Evolutionary conservation across 2,329 filamentous ascomycete genomes (phyloP).

Genomic region (Polytolypa hystricis): DNA sequence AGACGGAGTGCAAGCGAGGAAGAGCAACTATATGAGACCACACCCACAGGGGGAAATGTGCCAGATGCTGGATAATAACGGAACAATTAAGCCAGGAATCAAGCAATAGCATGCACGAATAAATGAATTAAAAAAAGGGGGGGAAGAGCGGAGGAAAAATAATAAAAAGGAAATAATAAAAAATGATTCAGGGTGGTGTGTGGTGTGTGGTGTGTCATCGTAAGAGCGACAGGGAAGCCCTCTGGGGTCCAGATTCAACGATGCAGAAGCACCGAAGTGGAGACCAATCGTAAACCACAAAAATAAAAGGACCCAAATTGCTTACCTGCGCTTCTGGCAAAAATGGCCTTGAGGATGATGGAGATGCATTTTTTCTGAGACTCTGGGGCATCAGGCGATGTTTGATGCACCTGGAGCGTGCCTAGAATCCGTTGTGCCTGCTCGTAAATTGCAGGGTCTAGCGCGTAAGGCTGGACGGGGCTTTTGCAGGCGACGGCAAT

Average conservation of each 20-base stretch:
- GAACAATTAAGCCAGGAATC: neutral
- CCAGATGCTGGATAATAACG: conserved; percentile 1
- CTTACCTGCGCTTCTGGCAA: conserved; percentile 59
- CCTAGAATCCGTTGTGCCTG: conserved; percentile 50
- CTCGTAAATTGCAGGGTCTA: conserved; percentile 59
- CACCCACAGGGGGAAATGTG: conserved; percentile 4
- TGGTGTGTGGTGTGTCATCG: too few species aligned
- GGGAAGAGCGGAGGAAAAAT: conserved; percentile 6
- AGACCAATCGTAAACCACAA: conserved; percentile 1
- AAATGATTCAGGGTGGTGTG: too few species aligned
- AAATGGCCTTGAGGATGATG: conserved; percentile 60
- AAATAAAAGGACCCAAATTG: conserved; percentile 14
- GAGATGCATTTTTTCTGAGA: conserved; percentile 66
- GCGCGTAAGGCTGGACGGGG: conserved; percentile 55
- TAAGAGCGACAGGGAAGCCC: too few species aligned
- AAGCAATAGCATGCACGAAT: neutral
- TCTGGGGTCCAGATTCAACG: too few species aligned
- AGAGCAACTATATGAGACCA: too few species aligned
- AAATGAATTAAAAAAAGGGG: conserved; percentile 1
- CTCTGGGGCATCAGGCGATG: conserved; percentile 58
- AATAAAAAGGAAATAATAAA: conserved; percentile 4
- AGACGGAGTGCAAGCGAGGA: too few species aligned
- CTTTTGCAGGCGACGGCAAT: conserved; percentile 79
- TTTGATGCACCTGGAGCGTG: conserved; percentile 61
- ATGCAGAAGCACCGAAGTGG: conserved; percentile 5